A percentile compares a stretch with the other conserved stretches of the same genome.
phyloP scores from a whole-genome alignment of 2,329 filamentous ascomycete genomes.

The Fusarium anthophilum region DNA sequence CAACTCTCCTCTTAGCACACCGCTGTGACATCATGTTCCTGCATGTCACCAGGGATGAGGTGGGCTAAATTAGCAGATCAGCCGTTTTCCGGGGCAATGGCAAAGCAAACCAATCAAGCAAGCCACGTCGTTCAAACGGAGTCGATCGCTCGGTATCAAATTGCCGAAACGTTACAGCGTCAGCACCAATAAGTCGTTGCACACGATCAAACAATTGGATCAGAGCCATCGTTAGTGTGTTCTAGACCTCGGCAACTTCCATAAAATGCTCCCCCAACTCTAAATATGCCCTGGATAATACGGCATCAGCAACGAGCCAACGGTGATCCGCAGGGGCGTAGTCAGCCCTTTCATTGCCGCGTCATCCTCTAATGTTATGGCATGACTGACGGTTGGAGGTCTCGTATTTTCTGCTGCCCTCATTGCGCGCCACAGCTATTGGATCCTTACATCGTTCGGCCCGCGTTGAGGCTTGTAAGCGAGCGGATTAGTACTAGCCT shows the following conservation, averaged over 20 bases:
- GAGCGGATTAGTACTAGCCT: background rate
- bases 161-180: background rate
- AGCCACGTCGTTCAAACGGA: background rate
- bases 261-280: background rate
- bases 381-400: background rate
- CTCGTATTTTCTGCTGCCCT: background rate
- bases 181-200: background rate
- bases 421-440: background rate
- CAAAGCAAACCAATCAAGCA: background rate
- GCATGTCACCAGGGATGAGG: background rate
- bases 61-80: background rate
- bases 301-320: background rate
- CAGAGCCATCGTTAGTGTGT: background rate
- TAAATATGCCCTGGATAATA: background rate
- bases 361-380: background rate
- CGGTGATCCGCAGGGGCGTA: background rate
- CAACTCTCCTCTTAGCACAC: background rate
- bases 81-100: background rate
- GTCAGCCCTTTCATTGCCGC: background rate
- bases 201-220: background rate
- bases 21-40: conserved; percentile 3
- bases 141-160: background rate
- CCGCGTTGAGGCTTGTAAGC: background rate
- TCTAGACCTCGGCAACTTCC: background rate
- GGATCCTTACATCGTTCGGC: background rate